Conservation (phyloP, 2,329 filamentous ascomycete species). For the Colletotrichum tropicicola region DNA sequence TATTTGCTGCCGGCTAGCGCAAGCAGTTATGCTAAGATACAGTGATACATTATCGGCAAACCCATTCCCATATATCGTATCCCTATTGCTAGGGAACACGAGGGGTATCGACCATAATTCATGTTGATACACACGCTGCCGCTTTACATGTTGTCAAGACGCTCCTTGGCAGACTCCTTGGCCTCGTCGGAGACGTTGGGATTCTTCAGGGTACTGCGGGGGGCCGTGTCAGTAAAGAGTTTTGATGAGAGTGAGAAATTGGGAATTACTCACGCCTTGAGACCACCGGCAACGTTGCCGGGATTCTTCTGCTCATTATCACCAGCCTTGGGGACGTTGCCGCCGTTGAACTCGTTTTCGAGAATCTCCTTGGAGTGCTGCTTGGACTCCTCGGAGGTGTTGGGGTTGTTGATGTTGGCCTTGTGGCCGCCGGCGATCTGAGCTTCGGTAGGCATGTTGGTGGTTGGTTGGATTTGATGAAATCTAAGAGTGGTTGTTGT, state of each 20-base stretch:
- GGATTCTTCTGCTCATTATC: conserved; percentile 58
- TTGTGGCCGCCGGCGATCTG: conserved; percentile 67
- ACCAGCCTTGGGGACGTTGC: conserved; percentile 43
- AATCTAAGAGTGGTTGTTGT: not conserved
- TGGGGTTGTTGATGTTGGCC: conserved; percentile 65
- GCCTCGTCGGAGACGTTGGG: conserved; percentile 65
- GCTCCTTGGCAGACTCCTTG: conserved; percentile 63
- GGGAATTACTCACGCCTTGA: conserved; percentile 56
- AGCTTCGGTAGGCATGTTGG: conserved; percentile 57
- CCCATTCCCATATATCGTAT: too few species aligned
- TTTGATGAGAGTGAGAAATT: not conserved
- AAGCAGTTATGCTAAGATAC: too few species aligned
- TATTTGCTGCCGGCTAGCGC: too few species aligned
- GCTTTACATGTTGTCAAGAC: conserved; percentile 52
- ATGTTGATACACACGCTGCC: not conserved
- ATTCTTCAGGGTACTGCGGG: conserved; percentile 58
- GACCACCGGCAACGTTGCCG: conserved; percentile 60
- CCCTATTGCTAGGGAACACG: too few species aligned
- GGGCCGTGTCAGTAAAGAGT: not conserved
- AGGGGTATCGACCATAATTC: not conserved
- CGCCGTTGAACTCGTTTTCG: conserved; percentile 57
- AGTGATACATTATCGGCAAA: too few species aligned
- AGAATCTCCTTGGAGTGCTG: conserved; percentile 62
- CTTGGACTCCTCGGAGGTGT: conserved; percentile 64
- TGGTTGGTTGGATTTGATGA: not conserved